phyloP scores from a whole-genome alignment of 2,329 filamentous ascomycete genomes.

The Domatiomyces catenatus region DNA sequence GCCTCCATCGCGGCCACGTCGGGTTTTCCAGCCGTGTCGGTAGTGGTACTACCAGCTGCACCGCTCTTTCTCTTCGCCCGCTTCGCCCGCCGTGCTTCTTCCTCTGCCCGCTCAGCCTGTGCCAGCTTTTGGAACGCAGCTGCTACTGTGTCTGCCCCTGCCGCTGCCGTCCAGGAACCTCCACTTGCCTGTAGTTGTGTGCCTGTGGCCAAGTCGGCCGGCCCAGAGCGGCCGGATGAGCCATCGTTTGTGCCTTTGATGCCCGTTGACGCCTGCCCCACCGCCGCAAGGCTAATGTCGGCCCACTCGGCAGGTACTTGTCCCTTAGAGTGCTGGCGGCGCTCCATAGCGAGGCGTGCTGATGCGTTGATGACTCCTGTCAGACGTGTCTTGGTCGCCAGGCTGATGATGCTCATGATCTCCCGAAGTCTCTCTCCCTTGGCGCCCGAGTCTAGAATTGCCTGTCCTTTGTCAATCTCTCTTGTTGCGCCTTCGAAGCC shows the following conservation, averaged over 20 bases:
- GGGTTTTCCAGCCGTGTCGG: constrained; percentile 42
- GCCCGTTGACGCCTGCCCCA: constrained; percentile 24
- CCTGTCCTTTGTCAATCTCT: constrained; percentile 49
- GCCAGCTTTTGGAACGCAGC: constrained; percentile 25
- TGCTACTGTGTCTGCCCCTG: constrained; percentile 7
- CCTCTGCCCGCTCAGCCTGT: constrained; percentile 51
- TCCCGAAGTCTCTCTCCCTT: constrained; percentile 55
- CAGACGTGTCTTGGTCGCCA: constrained; percentile 67
- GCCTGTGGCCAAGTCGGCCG: constrained; percentile 17
- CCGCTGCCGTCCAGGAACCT: constrained; percentile 21
- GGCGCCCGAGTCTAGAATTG: constrained; percentile 51
- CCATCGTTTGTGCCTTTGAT: constrained; percentile 19
- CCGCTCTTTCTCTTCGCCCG: constrained; percentile 47
- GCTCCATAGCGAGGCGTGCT: constrained; percentile 50
- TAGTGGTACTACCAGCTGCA: constrained; percentile 37
- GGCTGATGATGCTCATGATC: constrained; percentile 65
- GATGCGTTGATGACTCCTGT: constrained; percentile 65
- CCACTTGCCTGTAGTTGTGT: constrained; percentile 25
- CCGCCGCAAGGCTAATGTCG: constrained; percentile 48
- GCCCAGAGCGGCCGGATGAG: background rate
- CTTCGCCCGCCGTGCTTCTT: constrained; percentile 56
- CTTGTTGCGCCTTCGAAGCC: constrained; percentile 48
- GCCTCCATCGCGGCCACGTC: constrained; percentile 26
- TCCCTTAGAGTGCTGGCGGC: constrained; percentile 67
- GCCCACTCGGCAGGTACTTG: constrained; percentile 61